phyloP scores from a whole-genome alignment of 345 rosid species.

The Eutrema yunnanense region DNA sequence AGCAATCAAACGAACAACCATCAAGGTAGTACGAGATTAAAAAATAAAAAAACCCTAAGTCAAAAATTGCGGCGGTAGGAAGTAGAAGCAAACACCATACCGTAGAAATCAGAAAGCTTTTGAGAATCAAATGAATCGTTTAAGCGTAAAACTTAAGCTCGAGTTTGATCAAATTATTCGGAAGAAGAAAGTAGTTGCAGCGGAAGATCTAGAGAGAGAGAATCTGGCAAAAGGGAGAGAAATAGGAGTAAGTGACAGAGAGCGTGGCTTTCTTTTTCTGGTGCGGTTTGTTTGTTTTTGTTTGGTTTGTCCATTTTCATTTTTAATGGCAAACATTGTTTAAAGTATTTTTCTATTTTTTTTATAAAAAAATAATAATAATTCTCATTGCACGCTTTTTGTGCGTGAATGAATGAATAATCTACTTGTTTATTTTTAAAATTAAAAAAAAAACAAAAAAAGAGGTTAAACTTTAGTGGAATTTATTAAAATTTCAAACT shows the following conservation, averaged over 20 bases:
- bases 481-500: not conserved
- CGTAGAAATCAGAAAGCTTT: constrained; percentile 5
- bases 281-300: constrained; percentile 33
- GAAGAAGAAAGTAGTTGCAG: not conserved
- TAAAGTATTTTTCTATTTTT: not conserved
- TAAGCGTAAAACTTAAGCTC: not conserved
- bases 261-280: constrained; percentile 32
- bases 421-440: not conserved
- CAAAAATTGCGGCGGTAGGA: constrained; percentile 9
- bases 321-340: constrained; percentile 7
- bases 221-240: not conserved
- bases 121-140: not conserved
- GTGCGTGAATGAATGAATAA: constrained; percentile 11
- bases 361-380: not conserved
- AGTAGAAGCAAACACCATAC: constrained; percentile 19
- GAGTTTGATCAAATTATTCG: not conserved
- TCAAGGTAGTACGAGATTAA: not conserved
- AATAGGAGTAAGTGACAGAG: constrained; percentile 28
- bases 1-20: not conserved
- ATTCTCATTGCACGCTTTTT: constrained; percentile 14
- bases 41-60: not conserved
- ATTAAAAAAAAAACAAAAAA: not conserved
- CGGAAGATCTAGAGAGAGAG: constrained; percentile 6
- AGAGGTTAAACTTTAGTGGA: constrained; percentile 16
- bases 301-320: constrained; percentile 19